phyloP scores from a whole-genome alignment of 2,329 filamentous ascomycete genomes.

The Moelleriella libera region DNA sequence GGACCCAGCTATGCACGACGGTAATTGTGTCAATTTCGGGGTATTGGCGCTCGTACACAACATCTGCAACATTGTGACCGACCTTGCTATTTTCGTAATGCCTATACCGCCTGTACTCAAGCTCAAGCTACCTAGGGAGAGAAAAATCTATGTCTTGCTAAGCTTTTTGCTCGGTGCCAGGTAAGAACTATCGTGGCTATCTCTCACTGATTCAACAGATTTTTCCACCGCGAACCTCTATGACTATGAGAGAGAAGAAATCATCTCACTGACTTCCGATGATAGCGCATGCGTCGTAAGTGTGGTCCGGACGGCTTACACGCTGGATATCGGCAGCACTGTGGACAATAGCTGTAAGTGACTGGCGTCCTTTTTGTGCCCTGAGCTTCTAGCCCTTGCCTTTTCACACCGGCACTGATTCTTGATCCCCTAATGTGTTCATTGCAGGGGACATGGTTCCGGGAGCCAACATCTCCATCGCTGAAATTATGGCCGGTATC shows the following conservation, averaged over 20 bases:
- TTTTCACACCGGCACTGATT: too few relatives aligned
- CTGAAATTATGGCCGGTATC: neutral
- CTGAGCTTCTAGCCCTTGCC: too few relatives aligned
- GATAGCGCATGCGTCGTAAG: neutral
- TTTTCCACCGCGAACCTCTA: neutral
- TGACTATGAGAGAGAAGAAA: neutral
- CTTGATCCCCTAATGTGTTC: too few relatives aligned
- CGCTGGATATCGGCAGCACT: neutral
- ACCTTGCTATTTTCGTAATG: neutral
- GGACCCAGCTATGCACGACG: neutral
- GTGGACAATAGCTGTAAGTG: neutral
- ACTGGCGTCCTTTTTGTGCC: neutral
- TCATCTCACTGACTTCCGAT: neutral
- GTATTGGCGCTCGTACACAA: neutral
- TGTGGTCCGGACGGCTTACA: neutral
- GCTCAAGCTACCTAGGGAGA: neutral
- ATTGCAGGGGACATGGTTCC: neutral
- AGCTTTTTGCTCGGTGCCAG: neutral
- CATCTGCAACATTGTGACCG: neutral
- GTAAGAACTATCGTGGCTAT: neutral
- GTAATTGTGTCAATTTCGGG: neutral
- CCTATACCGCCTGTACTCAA: neutral
- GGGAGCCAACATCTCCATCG: neutral
- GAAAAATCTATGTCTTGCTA: neutral
- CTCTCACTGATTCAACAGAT: neutral